Base-by-base conservation (phyloP, 345 rosid species). In the Eucalyptus pauciflora region DNA sequence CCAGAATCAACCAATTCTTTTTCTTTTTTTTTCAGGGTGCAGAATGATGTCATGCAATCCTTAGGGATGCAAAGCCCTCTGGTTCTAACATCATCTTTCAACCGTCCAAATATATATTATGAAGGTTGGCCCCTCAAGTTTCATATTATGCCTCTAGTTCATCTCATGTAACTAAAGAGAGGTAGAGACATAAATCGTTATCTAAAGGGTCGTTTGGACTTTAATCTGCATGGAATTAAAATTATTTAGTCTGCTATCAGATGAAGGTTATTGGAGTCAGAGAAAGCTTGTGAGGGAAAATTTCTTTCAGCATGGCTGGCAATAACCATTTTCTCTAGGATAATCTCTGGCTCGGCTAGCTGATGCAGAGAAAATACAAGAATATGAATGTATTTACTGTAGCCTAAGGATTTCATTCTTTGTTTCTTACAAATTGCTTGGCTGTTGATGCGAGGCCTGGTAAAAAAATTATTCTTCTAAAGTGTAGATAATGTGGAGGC, bases 91-190 rank as follows among this genome's bases (percentile, higher is more conserved):
- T 97, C 97, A 88, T 97, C 99, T 91, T 97, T 98, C 92, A 98
- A 98, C 90, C 98, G 99, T 88, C 95, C 97, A 89, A 98, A 98
- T 93, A 93, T 98, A 88, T 94, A 93, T 87, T 97, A 98, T 93
- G 99, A 97, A 98, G 99, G 99, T 95, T 90, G 85, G 92, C 85
- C 58, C 86, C 86, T 54, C 86, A 87, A 91, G 83, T 81, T 90
- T 88, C 80, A 87, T 13, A 87, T 43, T 88, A 81, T 15, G 22
- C 33, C 67, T 86, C 69, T 88, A 60, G 46, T 33, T 67, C 88
- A 25, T n/a, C 43, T 87, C 48, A 37, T 20, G 16, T 37, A 76
- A 60, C 25, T 20, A 45, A 80, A 80, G 50, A 22, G 56, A 27
- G 69, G 48, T 13, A 22, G 81, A n/a, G 79, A 86, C 25, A 51